A percentile compares a stretch with the other conserved stretches of the same genome.
Evolutionary conservation across 2,329 filamentous ascomycete species (phyloP).

Genomic region (Clarireedia sp.): DNA sequence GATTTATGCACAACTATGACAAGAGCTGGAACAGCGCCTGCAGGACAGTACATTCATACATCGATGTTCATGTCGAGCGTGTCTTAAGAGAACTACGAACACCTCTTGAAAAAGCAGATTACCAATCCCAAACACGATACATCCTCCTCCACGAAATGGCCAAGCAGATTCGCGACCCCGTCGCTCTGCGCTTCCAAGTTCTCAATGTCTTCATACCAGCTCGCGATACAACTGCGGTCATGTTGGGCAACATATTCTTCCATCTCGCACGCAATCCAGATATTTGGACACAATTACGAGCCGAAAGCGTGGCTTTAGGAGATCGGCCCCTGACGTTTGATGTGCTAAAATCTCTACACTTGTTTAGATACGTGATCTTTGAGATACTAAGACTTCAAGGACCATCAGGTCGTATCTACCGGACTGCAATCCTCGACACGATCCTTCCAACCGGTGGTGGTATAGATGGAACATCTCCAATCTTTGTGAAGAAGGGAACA

Average conservation of each 20-base stretch:
- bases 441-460: conserved; percentile 28
- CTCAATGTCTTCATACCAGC: conserved; percentile 5
- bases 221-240: not conserved
- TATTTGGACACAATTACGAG: conserved; percentile 3
- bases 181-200: conserved; percentile 5
- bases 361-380: no score
- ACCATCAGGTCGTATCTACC: no score
- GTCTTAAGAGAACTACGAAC: not conserved
- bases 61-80: conserved; percentile 2
- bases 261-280: not conserved
- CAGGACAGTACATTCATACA: not conserved
- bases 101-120: not conserved
- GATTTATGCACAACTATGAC: not conserved
- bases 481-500: conserved; percentile 22
- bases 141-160: conserved; percentile 9
- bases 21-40: conserved; percentile 3
- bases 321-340: conserved; percentile 1
- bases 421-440: conserved; percentile 35
- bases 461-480: conserved; percentile 19
- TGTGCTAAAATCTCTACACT: no score
- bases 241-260: conserved; percentile 3
- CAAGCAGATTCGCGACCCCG: conserved; percentile 7
- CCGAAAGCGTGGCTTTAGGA: not conserved
- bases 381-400: no score
- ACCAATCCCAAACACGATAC: not conserved